These are phyloP conservation scores for Penicillium manginii DNA, from an alignment of 495 filamentous ascomycete species.

Conservation along the genomic window DNA sequence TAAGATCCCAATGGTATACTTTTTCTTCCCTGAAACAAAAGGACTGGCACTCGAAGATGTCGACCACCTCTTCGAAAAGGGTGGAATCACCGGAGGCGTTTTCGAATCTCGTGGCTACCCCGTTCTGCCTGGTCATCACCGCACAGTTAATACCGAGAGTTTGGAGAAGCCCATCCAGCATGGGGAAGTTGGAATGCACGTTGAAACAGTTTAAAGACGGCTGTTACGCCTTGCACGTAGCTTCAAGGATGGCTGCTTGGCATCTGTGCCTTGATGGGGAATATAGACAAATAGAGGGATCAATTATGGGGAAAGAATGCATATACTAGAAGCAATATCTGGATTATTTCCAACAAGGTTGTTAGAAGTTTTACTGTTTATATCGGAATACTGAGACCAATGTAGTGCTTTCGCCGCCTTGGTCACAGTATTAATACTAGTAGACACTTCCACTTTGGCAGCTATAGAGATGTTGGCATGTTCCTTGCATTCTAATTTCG, in stretches of 20 bases:
- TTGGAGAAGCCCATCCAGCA: background rate
- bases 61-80: slow-evolving; percentile 57
- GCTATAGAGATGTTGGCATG: background rate
- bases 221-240: background rate
- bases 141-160: background rate
- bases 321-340: background rate
- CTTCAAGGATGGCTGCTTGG: background rate
- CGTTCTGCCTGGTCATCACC: slow-evolving; percentile 22
- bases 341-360: too few species aligned
- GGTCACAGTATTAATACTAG: too few species aligned
- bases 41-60: slow-evolving; percentile 74
- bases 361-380: too few species aligned
- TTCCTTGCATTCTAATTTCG: background rate
- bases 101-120: slow-evolving; percentile 32
- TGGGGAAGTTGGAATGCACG: background rate
- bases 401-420: too few species aligned
- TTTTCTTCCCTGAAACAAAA: slow-evolving; percentile 69
- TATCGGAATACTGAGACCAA: too few species aligned
- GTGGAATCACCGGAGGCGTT: slow-evolving; percentile 43
- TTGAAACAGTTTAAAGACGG: background rate
- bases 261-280: background rate
- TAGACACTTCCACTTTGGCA: too few species aligned
- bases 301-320: background rate
- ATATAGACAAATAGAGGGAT: background rate
- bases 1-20: slow-evolving; percentile 67